Evolutionary conservation across 768 basidiomycete species (phyloP), one percentile per base, ranked within the genome.

Genomic region (Collybia sordida): DNA sequence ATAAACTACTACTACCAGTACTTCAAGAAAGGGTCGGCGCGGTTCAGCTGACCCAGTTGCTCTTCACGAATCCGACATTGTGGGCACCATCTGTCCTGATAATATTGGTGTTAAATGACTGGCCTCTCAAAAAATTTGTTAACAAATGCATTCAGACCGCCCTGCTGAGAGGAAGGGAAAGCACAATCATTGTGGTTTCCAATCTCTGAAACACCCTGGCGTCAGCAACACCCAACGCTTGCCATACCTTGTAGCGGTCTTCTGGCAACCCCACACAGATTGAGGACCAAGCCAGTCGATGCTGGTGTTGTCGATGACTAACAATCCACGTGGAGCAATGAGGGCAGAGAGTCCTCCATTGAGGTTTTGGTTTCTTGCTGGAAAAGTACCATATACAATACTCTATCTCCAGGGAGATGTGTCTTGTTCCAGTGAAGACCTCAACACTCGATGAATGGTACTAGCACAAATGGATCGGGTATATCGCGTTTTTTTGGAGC

Each of bases 281-380:
- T 73, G 60, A 15, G 77, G 73, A 17, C 81, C 78, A 25, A 82
- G 68, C 81, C 82, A 82, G 50, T 74, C 77, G 50, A 71, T 71
- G 38, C 75, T 74, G 6, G 78, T 74, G 62, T 83, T 81, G 58
- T 82, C 81, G 56, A 77, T 78, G 47, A 75, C 68, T 49, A 80
- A 65, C 42, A 83, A 54, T 4, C 67, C 72, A 37, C 81, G 77
- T 8, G 82, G 82, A 11, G 81, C 80, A 50, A 83, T 68, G 42
- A 83, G 57, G 0, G 69, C 81, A 7, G 77, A 70, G 50, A 82
- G 77, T n/a, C n/a, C n/a, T n/a, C n/a, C n/a, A n/a, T n/a, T n/a
- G n/a, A n/a, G n/a, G n/a, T n/a, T n/a, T n/a, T n/a, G n/a, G n/a
- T n/a, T n/a, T n/a, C n/a, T n/a, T n/a, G n/a, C n/a, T n/a, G n/a